These are phyloP conservation scores for Puccinia triticina DNA, from an alignment of 1,284 basidiomycete genomes.

Conservation along the genomic window DNA sequence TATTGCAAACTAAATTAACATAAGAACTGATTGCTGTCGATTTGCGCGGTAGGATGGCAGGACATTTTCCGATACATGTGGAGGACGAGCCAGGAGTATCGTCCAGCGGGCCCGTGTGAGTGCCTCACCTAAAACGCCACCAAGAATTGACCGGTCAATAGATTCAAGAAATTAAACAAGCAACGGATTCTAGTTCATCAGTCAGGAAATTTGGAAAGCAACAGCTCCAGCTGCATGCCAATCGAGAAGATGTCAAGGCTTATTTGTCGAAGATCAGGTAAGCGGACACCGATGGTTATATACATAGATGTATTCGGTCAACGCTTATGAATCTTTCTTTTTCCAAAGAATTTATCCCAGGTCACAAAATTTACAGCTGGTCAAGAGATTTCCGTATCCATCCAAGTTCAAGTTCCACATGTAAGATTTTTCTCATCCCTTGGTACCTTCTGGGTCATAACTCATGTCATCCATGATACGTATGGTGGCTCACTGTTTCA, in stretches of 20 bases:
- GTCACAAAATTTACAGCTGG: not conserved
- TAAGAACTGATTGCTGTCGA: not conserved
- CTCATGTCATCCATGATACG: no score
- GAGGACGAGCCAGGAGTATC: not conserved
- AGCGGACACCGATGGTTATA: not conserved
- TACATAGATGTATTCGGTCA: not conserved
- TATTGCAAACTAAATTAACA: not conserved
- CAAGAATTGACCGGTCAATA: not conserved
- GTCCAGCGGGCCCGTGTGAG: not conserved
- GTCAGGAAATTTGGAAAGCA: constrained; percentile 19
- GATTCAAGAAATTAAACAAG: not conserved
- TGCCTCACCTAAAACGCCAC: not conserved
- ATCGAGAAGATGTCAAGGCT: constrained; percentile 9
- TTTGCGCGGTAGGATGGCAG: not conserved
- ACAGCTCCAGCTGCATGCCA: not conserved
- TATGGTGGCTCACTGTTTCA: not conserved
- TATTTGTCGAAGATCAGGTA: constrained; percentile 20
- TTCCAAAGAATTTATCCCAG: not conserved
- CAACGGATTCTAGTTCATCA: not conserved
- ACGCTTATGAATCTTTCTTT: not conserved
- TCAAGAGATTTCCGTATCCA: constrained; percentile 10
- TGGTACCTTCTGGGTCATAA: not conserved
- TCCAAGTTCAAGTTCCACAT: constrained; percentile 12
- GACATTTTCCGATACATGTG: not conserved
- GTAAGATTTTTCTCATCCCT: not conserved